Evolutionary conservation across 1,284 basidiomycete species (phyloP).

Genomic region (Porodaedalea pini): DNA sequence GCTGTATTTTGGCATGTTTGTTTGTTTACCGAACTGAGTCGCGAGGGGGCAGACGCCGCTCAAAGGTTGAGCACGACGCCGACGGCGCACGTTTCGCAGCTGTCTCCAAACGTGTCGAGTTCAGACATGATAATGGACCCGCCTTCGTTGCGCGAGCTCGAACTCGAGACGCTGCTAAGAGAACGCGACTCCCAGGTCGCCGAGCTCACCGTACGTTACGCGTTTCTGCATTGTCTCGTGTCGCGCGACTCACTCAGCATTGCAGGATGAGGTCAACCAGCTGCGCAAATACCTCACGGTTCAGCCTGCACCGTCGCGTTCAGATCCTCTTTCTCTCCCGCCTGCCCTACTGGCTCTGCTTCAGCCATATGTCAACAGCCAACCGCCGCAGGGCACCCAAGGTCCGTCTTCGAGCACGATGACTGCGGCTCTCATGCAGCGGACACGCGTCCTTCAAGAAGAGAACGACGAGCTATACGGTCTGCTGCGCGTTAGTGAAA

Average conservation of each 20-base stretch:
- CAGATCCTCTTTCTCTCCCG: conserved; percentile 62
- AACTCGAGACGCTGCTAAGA: conserved; percentile 69
- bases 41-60: conserved; percentile 1
- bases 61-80: conserved; percentile 8
- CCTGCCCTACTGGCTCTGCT: conserved; percentile 63
- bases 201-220: conserved; percentile 59
- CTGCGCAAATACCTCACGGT: conserved; percentile 58
- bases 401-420: conserved; percentile 52
- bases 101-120: neutral
- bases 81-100: neutral
- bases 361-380: conserved; percentile 55
- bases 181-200: conserved; percentile 66
- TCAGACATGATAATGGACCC: conserved; percentile 51
- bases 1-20: conserved; percentile 3
- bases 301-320: conserved; percentile 53
- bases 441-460: conserved; percentile 66
- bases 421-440: conserved; percentile 64
- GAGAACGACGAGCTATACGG: conserved; percentile 81
- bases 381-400: conserved; percentile 33
- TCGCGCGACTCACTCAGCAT: neutral
- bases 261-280: conserved; percentile 65
- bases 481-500: conserved; percentile 64
- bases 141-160: conserved; percentile 68
- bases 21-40: neutral
- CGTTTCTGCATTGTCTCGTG: neutral